Evolutionary conservation across 108 stramenopile genomes (phyloP).

Genomic region (Fistulifera solaris): DNA sequence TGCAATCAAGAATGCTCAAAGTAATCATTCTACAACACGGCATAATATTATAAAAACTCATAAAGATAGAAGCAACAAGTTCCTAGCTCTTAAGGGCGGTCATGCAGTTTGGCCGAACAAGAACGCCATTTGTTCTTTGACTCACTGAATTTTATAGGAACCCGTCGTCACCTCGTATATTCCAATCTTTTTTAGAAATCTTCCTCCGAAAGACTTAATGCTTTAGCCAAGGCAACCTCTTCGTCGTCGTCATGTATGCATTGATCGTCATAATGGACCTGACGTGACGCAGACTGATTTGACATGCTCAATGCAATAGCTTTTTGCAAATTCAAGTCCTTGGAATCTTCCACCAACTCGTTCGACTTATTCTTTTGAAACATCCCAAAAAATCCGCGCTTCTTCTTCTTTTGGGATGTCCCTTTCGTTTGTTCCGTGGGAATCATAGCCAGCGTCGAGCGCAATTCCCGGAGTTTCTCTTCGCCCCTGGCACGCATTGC

Average conservation of each 20-base stretch:
- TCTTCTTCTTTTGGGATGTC: constrained; percentile 6
- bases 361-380: constrained; percentile 11
- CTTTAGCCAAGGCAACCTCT: neutral
- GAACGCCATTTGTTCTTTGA: no score
- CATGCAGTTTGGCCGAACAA: no score
- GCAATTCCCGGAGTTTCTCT: constrained; percentile 54
- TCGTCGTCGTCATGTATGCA: neutral
- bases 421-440: constrained; percentile 1
- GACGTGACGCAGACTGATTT: neutral
- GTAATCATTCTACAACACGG: no score
- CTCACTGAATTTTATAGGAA: no score
- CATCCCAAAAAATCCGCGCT: constrained; percentile 2
- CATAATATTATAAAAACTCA: no score
- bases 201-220: constrained; percentile 4
- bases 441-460: constrained; percentile 8
- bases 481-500: constrained; percentile 56
- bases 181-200: no score
- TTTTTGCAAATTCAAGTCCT: constrained; percentile 17
- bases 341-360: constrained; percentile 5
- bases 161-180: no score
- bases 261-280: neutral
- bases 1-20: no score
- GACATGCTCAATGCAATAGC: constrained; percentile 18
- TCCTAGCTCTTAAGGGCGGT: no score
- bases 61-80: no score